Evolutionary conservation across 2,329 filamentous ascomycete species (phyloP).

Genomic region (Fusarium abutilonis): DNA sequence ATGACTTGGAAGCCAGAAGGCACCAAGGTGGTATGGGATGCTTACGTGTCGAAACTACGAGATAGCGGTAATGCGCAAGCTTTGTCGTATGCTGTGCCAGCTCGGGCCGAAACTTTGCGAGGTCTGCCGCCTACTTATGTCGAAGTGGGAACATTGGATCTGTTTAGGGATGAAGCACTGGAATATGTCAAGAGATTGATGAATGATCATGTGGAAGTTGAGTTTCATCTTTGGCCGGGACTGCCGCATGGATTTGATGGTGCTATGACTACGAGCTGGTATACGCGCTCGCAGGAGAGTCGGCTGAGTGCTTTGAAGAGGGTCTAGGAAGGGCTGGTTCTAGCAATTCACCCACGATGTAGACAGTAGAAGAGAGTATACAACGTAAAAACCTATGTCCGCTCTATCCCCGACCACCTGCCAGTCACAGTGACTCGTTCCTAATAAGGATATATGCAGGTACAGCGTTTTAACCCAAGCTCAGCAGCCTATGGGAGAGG

Average conservation of each 20-base stretch:
- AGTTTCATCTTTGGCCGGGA: constrained; percentile 55
- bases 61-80: constrained; percentile 7
- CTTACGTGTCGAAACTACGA: constrained; percentile 8
- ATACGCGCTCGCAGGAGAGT: constrained; percentile 4
- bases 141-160: constrained; percentile 52
- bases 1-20: constrained; percentile 33
- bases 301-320: constrained; percentile 12
- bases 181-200: constrained; percentile 10
- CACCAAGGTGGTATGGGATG: constrained; percentile 41
- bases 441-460: too few relatives aligned
- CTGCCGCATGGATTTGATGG: constrained; percentile 52
- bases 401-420: too few relatives aligned
- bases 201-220: constrained; percentile 38
- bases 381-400: too few relatives aligned
- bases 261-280: constrained; percentile 14
- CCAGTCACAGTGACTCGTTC: too few relatives aligned
- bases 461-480: too few relatives aligned
- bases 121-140: constrained; percentile 52
- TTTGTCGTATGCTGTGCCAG: constrained; percentile 40
- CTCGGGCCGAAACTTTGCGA: constrained; percentile 34
- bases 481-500: neutral
- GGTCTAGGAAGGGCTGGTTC: too few relatives aligned
- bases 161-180: constrained; percentile 45
- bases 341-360: too few relatives aligned
- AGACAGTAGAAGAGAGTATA: too few relatives aligned